Evolutionary conservation across 1,284 basidiomycete genomes (phyloP).

Genomic region (Trametes polyzona): DNA sequence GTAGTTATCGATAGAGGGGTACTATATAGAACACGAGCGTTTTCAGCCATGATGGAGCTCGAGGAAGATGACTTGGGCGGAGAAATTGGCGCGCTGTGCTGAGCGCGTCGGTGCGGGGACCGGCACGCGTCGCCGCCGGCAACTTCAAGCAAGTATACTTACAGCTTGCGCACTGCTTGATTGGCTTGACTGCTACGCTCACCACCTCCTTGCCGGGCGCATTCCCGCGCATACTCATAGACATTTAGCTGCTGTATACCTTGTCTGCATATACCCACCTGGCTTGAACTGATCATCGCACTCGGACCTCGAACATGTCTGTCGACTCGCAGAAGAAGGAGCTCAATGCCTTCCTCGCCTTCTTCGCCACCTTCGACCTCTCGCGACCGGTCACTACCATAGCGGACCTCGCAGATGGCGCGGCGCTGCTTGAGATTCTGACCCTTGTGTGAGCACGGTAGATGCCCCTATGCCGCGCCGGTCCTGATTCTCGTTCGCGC

Average conservation of each 20-base stretch:
- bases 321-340: conserved; percentile 59
- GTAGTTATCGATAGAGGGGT: no score
- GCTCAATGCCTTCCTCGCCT: conserved; percentile 76
- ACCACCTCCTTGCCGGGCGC: conserved; percentile 11
- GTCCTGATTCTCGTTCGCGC: conserved; percentile 1
- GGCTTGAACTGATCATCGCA: conserved; percentile 13
- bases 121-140: conserved; percentile 3
- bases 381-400: conserved; percentile 60
- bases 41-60: background rate
- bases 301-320: conserved; percentile 39
- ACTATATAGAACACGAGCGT: background rate
- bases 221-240: conserved; percentile 1
- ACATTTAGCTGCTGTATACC: conserved; percentile 14
- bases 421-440: conserved; percentile 72
- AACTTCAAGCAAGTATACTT: no score
- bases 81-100: background rate
- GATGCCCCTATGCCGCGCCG: background rate
- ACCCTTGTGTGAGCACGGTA: conserved; percentile 56
- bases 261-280: conserved; percentile 22
- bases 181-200: conserved; percentile 9
- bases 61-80: background rate
- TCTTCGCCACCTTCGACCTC: conserved; percentile 76
- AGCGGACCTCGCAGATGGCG: conserved; percentile 76
- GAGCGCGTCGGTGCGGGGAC: background rate
- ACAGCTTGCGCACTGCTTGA: background rate